Evolutionary conservation across 1,284 basidiomycete species (phyloP).

Genomic region (Moesziomyces antarcticus): DNA sequence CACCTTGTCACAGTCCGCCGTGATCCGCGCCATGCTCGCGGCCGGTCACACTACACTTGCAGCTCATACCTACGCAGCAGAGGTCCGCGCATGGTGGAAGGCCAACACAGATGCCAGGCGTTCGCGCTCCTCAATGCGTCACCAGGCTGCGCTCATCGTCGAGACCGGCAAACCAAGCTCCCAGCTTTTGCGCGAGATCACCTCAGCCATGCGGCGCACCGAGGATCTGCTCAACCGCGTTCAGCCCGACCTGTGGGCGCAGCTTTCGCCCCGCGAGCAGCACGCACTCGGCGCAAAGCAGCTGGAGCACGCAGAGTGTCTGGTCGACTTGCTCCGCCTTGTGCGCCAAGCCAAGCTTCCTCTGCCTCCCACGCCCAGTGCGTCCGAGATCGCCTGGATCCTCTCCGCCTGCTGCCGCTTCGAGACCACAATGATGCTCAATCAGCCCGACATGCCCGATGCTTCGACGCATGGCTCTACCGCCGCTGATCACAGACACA

Average conservation of each 20-base stretch:
- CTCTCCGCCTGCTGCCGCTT: constrained; percentile 43
- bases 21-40: constrained; percentile 31
- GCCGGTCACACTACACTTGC: constrained; percentile 17
- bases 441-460: background rate
- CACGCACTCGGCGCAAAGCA: constrained; percentile 16
- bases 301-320: constrained; percentile 27
- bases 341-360: constrained; percentile 22
- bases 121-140: constrained; percentile 7
- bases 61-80: constrained; percentile 20
- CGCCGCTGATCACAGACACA: constrained; percentile 8
- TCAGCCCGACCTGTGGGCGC: constrained; percentile 14
- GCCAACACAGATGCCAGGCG: constrained; percentile 23
- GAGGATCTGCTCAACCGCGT: constrained; percentile 20
- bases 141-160: constrained; percentile 20
- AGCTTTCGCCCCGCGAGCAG: constrained; percentile 12
- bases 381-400: constrained; percentile 39
- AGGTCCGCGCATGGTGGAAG: constrained; percentile 40
- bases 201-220: constrained; percentile 16
- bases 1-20: constrained; percentile 19
- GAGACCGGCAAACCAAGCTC: constrained; percentile 32
- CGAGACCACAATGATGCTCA: constrained; percentile 19
- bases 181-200: constrained; percentile 26
- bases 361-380: constrained; percentile 14
- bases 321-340: constrained; percentile 34
- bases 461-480: background rate